Conservation (phyloP, 1,284 basidiomycete genomes). For the Leccinum insigne region DNA sequence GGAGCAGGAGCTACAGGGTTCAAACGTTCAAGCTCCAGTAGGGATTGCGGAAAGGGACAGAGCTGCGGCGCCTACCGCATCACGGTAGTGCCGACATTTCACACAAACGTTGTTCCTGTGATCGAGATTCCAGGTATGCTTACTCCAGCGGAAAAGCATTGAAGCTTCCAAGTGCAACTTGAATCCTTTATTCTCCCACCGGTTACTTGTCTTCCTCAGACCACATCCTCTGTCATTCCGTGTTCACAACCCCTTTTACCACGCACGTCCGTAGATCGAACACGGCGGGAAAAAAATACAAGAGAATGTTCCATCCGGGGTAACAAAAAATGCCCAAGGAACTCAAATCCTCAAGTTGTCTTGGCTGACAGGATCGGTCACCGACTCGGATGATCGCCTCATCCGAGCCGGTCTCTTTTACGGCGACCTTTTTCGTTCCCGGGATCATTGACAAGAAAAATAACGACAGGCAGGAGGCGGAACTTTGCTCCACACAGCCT, state of each 20-base stretch:
- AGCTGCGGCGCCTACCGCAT: conserved; percentile 21
- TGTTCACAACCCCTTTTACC: conserved; percentile 82
- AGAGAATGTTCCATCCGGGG: conserved; percentile 68
- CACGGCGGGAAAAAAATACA: background rate
- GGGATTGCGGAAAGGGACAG: conserved; percentile 57
- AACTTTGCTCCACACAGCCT: background rate
- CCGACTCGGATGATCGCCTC: background rate
- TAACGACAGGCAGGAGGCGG: background rate
- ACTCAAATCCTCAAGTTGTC: background rate
- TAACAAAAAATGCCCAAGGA: conserved; percentile 35
- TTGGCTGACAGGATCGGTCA: background rate
- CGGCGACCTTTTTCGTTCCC: background rate
- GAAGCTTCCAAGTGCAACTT: conserved; percentile 73
- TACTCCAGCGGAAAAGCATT: conserved; percentile 11
- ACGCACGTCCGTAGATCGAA: conserved; percentile 58
- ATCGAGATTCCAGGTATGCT: background rate
- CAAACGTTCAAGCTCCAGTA: conserved; percentile 38
- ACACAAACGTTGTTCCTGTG: background rate
- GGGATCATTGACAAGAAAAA: background rate
- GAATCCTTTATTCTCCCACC: conserved; percentile 60
- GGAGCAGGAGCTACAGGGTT: conserved; percentile 62
- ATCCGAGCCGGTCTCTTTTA: background rate
- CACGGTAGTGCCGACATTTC: conserved; percentile 8
- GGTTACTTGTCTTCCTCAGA: conserved; percentile 56
- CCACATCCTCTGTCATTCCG: conserved; percentile 87